phyloP scores from a whole-genome alignment of 495 filamentous ascomycete species.

The Pyrenula massariospora region DNA sequence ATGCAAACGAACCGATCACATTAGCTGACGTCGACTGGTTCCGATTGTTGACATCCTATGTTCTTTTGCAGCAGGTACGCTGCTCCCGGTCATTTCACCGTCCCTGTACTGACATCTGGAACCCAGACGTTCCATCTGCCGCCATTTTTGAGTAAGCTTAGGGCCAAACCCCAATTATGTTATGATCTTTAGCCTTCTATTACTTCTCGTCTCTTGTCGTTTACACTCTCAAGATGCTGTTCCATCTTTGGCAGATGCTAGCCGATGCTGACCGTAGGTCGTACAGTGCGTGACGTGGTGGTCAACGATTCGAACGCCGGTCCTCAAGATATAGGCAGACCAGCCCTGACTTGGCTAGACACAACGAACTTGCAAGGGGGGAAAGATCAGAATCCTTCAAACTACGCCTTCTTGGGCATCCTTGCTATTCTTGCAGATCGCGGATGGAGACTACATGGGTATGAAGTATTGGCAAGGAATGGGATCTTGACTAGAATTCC shows the following conservation, averaged over 20 bases:
- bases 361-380: not conserved
- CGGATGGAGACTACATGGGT: not conserved
- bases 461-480: not conserved
- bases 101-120: not conserved
- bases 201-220: not conserved
- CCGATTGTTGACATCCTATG: not conserved
- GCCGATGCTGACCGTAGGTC: not conserved
- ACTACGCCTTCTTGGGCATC: not conserved
- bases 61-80: not conserved
- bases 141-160: not conserved
- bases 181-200: not conserved
- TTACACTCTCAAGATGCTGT: not conserved
- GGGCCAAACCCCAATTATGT: not conserved
- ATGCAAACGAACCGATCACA: not conserved
- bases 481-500: not conserved
- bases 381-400: not conserved
- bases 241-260: not conserved
- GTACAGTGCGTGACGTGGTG: not conserved
- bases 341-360: not conserved
- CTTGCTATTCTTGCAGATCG: not conserved
- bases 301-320: not conserved
- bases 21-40: not conserved
- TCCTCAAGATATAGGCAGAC: not conserved
- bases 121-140: not conserved
- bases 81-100: not conserved